Conservation (phyloP, 306 rosid genomes). For the Pachyrhizus erosus region DNA sequence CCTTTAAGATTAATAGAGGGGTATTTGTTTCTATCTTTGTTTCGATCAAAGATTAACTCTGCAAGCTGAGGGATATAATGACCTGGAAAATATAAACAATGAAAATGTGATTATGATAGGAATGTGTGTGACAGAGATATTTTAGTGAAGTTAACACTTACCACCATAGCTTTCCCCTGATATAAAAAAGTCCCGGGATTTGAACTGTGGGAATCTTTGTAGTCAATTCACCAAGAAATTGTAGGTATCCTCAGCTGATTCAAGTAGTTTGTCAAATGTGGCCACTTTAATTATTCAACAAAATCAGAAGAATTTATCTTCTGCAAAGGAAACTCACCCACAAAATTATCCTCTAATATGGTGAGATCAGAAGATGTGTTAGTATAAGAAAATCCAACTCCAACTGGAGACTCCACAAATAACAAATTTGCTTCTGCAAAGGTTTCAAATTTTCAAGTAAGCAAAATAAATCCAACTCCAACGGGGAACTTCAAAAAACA, state of each 20-base stretch:
- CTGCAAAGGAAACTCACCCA: conserved; percentile 49
- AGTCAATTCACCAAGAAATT: conserved; percentile 69
- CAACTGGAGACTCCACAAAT: conserved; percentile 68
- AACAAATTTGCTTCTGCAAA: conserved; percentile 64
- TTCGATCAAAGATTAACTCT: conserved; percentile 60
- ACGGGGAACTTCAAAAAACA: no score
- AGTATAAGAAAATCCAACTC: conserved; percentile 68
- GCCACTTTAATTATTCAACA: not conserved
- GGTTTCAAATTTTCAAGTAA: conserved; percentile 9
- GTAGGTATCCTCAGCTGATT: conserved; percentile 64
- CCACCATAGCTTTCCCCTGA: conserved; percentile 73
- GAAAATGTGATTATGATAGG: conserved; percentile 17
- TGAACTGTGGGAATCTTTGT: conserved; percentile 58
- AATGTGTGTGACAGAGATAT: not conserved
- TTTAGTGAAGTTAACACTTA: conserved; percentile 23
- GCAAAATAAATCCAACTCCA: conserved; percentile 11
- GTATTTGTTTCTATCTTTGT: conserved; percentile 48
- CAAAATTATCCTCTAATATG: conserved; percentile 57
- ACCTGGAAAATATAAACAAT: conserved; percentile 44
- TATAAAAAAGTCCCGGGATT: conserved; percentile 57
- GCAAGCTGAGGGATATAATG: conserved; percentile 68
- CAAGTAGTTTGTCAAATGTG: conserved; percentile 35
- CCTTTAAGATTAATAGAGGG: conserved; percentile 61
- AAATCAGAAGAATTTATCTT: not conserved
- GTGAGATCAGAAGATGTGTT: conserved; percentile 66